Base-by-base conservation (phyloP, 2,329 filamentous ascomycete species). In the Exserohilum turcica region DNA sequence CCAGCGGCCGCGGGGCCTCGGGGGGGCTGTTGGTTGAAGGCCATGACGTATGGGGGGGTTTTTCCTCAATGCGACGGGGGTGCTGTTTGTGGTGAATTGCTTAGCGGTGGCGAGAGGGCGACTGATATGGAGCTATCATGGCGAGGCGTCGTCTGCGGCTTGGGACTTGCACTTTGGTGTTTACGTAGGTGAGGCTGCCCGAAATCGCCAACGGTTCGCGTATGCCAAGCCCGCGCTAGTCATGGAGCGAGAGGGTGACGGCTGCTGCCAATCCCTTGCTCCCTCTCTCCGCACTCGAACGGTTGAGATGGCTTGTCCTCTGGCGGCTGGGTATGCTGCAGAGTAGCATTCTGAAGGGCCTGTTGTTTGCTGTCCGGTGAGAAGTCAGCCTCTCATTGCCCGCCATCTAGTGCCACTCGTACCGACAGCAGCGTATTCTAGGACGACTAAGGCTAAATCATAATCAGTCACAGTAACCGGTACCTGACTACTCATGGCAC, bases 1-100 rank as follows among this genome's bases (percentile, higher is more conserved):
- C 63, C 67, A 51, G 68, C 61, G 64, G 67, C 60, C 64, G 67
- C 66, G 58, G 51, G 51, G 51, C 64, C 64, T 62, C 66, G 64
- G 54, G 63, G 67, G 56, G 65, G 59, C 48, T 67, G 61, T 18
- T 65, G 59, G 42, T 64, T 63, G 58, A 61, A 71, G 19, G 68
- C 62, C 68, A 71, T 71, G 54, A 40, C 48, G 45, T 24, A 24
- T 4, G 37, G 38, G 19, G 29, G 33, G 37, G 13, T 6, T 13
- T 12, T 47, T 56, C 35, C 37, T 32, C 38, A 37, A 49, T n/a
- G 45, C 40, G 39, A 36, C 40, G 40, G 48, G 16, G 18, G 48
- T 54, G 47, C 42, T 42, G 7, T 46, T 42, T 18, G 15, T 31
- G 10, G 45, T 42, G n/a, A 27, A 12, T 31, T 21, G 12, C 48